A percentile compares a stretch with the other conserved stretches of the same genome.
Conservation (phyloP, 306 rosid genomes). For the Dryas alaskensis region DNA sequence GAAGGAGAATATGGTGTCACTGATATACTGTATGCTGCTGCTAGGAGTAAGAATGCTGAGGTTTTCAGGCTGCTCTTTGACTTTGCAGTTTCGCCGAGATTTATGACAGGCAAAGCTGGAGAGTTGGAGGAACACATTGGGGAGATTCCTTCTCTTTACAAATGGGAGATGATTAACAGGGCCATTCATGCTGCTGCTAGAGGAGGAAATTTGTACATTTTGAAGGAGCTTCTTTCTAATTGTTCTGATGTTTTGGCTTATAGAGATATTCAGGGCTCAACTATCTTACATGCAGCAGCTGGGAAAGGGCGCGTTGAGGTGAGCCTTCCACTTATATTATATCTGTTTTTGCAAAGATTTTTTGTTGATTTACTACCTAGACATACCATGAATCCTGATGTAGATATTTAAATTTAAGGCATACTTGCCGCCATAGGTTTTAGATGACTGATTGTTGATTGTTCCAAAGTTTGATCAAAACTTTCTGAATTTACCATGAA, state of each 20-base stretch:
- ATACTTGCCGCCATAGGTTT: not conserved
- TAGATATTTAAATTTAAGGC: not conserved
- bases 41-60: slow-evolving; percentile 50
- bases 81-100: slow-evolving; percentile 76
- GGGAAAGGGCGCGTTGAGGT: slow-evolving; percentile 94
- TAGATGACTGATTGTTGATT: slow-evolving; percentile 7
- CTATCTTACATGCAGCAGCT: slow-evolving; percentile 89
- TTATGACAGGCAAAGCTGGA: slow-evolving; percentile 49
- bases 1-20: slow-evolving; percentile 79
- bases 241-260: slow-evolving; percentile 71
- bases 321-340: slow-evolving; percentile 14
- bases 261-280: slow-evolving; percentile 79
- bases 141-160: slow-evolving; percentile 68
- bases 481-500: not conserved
- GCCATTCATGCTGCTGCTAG: slow-evolving; percentile 95
- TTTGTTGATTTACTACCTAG: not conserved
- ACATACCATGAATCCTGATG: not conserved
- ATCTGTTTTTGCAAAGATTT: slow-evolving; percentile 8
- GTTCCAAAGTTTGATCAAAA: not conserved
- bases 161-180: slow-evolving; percentile 81
- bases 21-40: slow-evolving; percentile 70
- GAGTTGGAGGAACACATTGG: slow-evolving; percentile 59
- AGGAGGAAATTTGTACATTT: slow-evolving; percentile 73
- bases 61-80: slow-evolving; percentile 63
- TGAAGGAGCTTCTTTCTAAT: slow-evolving; percentile 70